Base-by-base conservation (phyloP, 805 yeast genomes). In the Wickerhamiella azymoides region DNA sequence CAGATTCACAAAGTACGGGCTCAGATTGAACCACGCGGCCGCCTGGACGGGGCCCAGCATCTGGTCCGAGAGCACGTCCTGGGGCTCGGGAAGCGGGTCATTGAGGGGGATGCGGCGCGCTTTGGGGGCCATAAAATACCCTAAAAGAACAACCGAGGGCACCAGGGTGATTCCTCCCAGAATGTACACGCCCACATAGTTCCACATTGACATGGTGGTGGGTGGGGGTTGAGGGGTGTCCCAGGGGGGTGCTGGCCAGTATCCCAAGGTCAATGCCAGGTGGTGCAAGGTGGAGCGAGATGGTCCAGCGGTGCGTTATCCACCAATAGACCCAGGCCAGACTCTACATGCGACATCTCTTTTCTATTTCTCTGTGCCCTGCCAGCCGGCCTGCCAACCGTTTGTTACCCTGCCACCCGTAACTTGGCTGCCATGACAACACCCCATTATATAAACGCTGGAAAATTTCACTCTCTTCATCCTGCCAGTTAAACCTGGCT, bases 121-220 rank as follows among this genome's bases (percentile, higher is more conserved):
- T 49, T 51, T 43, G 54, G 60, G 66, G 40, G 70, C 63, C 32
- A 68, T 52, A 51, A 61, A 72, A 16, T 73, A 49, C 28, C 71
- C 58, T 1, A 58, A 54, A 2, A 69, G 26, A 0, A 77, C 32
- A 1, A 74, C 47, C 32, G 79, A 49, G 1, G 94, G 95, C 18
- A 84, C 61, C 50, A 88, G 75, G 0, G 96, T 84, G 7, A 85
- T 42, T 0, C 96, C 96, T 6, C 96, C 96, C 2, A 82, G 38
- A 1, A 84, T 43, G 57, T 84, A 85, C 0, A 71, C 65, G 16
- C 66, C 53, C 0, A 78, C 35, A 37, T 69, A 62, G 45, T 40
- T 38, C 39, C 46, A 35, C 45, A 46, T 17, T 4, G 40, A 14
- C 32, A 16, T 28, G 14, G n/a, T 10, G n/a, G 13, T 11, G 5